These are phyloP conservation scores for Epichloe uncinata DNA, from an alignment of 2,329 filamentous ascomycete species.

Conservation along the genomic window DNA sequence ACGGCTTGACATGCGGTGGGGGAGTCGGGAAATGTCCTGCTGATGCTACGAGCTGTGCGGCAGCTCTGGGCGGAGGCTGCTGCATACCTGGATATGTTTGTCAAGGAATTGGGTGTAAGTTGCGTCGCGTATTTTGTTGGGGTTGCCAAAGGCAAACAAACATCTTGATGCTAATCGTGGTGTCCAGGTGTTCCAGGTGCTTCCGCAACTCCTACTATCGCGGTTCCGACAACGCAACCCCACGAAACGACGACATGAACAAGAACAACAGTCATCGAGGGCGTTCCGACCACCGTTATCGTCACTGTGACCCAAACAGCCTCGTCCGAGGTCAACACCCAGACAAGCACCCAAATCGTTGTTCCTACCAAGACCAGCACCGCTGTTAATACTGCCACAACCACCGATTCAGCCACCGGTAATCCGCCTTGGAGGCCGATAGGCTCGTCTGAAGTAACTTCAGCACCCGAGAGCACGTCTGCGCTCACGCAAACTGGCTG, in stretches of 20 bases:
- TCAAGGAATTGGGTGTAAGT: constrained; percentile 55
- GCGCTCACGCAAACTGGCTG: constrained; percentile 38
- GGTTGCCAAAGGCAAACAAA: neutral
- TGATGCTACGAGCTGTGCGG: constrained; percentile 51
- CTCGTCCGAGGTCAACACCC: constrained; percentile 23
- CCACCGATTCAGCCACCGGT: constrained; percentile 22
- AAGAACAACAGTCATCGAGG: constrained; percentile 22
- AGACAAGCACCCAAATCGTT: constrained; percentile 11
- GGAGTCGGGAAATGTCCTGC: constrained; percentile 46
- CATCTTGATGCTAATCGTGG: neutral
- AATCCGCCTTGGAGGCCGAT: constrained; percentile 33
- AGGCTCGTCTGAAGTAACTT: constrained; percentile 16
- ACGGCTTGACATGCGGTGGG: constrained; percentile 52
- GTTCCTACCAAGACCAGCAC: constrained; percentile 14
- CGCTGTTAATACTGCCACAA: constrained; percentile 23
- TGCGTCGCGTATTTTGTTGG: neutral
- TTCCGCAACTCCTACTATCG: constrained; percentile 14
- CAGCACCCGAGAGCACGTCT: constrained; percentile 22
- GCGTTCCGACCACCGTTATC: constrained; percentile 26
- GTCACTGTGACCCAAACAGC: constrained; percentile 27
- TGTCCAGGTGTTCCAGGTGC: constrained; percentile 20
- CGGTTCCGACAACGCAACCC: constrained; percentile 8
- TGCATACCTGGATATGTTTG: constrained; percentile 62
- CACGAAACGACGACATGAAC: constrained; percentile 25
- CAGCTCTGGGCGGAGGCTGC: constrained; percentile 57